Evolutionary conservation across 371 early-diverging fungal species (phyloP).

Genomic region (Mortierella sp.): DNA sequence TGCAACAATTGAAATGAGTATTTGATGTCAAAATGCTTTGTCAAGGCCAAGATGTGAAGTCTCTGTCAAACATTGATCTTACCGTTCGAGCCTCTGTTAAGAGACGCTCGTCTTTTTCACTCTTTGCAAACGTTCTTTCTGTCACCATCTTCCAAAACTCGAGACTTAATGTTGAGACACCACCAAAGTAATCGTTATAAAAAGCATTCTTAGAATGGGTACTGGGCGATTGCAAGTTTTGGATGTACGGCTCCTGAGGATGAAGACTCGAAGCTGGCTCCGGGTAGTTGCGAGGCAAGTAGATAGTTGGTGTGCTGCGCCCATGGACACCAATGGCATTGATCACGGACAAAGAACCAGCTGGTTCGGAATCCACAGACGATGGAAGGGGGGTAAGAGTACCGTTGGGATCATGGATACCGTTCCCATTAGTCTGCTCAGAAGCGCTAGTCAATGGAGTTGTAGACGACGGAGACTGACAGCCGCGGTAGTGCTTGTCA

Average conservation of each 20-base stretch:
- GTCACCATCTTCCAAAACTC: slow-evolving; percentile 66
- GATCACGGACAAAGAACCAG: slow-evolving; percentile 29
- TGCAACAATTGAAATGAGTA: too few species aligned
- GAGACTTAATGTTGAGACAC: slow-evolving; percentile 43
- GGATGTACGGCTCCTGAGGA: slow-evolving; percentile 32
- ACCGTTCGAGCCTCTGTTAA: slow-evolving; percentile 62
- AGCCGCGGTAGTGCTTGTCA: slow-evolving; percentile 58
- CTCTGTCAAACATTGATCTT: background rate
- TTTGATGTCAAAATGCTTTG: too few species aligned
- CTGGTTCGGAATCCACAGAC: slow-evolving; percentile 15
- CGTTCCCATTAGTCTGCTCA: slow-evolving; percentile 9
- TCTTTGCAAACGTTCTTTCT: slow-evolving; percentile 60
- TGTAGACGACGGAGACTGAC: slow-evolving; percentile 12
- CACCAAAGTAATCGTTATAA: slow-evolving; percentile 35
- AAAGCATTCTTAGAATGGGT: slow-evolving; percentile 33
- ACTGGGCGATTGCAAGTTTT: slow-evolving; percentile 29
- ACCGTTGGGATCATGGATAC: background rate
- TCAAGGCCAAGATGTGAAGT: too few species aligned
- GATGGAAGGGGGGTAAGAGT: slow-evolving; percentile 16
- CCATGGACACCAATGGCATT: slow-evolving; percentile 42
- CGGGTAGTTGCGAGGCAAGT: slow-evolving; percentile 32
- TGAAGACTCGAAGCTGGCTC: slow-evolving; percentile 34
- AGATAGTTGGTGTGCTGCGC: slow-evolving; percentile 46
- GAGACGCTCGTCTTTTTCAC: slow-evolving; percentile 64
- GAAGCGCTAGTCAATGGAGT: slow-evolving; percentile 12